Conservation (phyloP, 768 basidiomycete species). For the Lepiota venenata region DNA sequence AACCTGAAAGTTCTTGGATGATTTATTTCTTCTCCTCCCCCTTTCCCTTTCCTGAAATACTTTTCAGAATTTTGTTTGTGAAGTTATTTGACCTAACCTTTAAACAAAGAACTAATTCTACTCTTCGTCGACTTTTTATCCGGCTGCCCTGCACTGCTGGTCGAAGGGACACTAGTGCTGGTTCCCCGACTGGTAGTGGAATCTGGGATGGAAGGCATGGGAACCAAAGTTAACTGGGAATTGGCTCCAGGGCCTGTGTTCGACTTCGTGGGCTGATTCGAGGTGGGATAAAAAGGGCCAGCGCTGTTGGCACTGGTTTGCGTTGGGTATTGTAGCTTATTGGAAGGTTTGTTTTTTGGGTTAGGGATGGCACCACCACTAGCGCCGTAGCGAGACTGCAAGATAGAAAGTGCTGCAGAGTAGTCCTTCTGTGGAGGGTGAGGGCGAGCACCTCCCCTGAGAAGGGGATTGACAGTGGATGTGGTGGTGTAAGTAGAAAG, state of each 20-base stretch:
- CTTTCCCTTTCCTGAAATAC: slow-evolving; percentile 11
- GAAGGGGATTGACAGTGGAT: neutral
- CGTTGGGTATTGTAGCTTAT: slow-evolving; percentile 3
- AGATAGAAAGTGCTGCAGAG: slow-evolving; percentile 29
- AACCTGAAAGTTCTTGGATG: no score
- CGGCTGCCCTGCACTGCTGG: neutral
- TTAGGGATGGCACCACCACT: slow-evolving; percentile 22
- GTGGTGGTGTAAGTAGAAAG: slow-evolving; percentile 5
- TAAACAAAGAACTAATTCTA: slow-evolving; percentile 20
- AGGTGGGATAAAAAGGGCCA: no score
- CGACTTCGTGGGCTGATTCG: neutral
- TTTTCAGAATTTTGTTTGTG: neutral
- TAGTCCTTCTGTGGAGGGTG: slow-evolving; percentile 30
- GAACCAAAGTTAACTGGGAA: slow-evolving; percentile 6
- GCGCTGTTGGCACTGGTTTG: neutral
- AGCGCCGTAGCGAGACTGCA: slow-evolving; percentile 35
- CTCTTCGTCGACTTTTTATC: neutral
- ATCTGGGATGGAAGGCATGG: neutral
- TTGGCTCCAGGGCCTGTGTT: neutral
- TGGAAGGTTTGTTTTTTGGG: slow-evolving; percentile 22
- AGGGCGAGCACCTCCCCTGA: neutral
- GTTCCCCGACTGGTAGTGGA: slow-evolving; percentile 6
- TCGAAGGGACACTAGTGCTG: slow-evolving; percentile 7
- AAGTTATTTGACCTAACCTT: slow-evolving; percentile 13
- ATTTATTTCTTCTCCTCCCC: slow-evolving; percentile 2